Evolutionary conservation across 768 basidiomycete species (phyloP).

Genomic region (Porpolomopsis calyptriformis): DNA sequence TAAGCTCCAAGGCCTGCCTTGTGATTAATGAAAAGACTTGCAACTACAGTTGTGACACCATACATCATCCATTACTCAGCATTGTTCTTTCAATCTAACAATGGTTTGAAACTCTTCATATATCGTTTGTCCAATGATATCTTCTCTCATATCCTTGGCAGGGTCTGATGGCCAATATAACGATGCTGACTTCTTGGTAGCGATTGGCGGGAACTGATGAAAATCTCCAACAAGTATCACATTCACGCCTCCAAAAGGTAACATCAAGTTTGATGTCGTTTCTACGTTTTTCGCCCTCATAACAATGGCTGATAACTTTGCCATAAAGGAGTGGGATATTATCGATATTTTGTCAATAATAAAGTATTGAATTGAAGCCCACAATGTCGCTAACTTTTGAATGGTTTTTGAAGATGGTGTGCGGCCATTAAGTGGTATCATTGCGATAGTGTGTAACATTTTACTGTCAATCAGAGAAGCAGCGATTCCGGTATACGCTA

Average conservation of each 20-base stretch:
- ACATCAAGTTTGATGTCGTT: not conserved
- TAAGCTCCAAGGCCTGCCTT: too few species aligned
- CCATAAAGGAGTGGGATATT: slow-evolving; percentile 18
- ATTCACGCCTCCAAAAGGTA: slow-evolving; percentile 22
- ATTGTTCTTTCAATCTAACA: slow-evolving; percentile 24
- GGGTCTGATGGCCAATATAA: slow-evolving; percentile 8
- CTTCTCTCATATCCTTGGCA: slow-evolving; percentile 4
- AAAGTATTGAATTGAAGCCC: slow-evolving; percentile 18
- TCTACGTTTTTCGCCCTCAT: slow-evolving; percentile 6
- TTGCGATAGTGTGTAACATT: not conserved
- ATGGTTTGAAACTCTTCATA: slow-evolving; percentile 22
- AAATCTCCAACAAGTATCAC: slow-evolving; percentile 25
- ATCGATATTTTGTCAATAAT: slow-evolving; percentile 28
- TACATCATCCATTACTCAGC: slow-evolving; percentile 17
- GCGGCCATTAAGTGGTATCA: not conserved
- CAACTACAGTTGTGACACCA: too few species aligned
- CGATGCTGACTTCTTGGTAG: slow-evolving; percentile 20
- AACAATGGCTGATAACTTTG: slow-evolving; percentile 14
- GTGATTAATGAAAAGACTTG: too few species aligned
- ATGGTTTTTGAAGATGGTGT: not conserved
- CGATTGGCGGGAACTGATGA: slow-evolving; percentile 24
- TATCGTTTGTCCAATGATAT: slow-evolving; percentile 12
- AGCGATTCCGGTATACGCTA: slow-evolving; percentile 21
- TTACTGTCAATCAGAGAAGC: not conserved
- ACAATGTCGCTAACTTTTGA: slow-evolving; percentile 14